These are phyloP conservation scores for Hirsutella minnesotensis DNA, from an alignment of 2,329 filamentous ascomycete species.

Conservation along the genomic window DNA sequence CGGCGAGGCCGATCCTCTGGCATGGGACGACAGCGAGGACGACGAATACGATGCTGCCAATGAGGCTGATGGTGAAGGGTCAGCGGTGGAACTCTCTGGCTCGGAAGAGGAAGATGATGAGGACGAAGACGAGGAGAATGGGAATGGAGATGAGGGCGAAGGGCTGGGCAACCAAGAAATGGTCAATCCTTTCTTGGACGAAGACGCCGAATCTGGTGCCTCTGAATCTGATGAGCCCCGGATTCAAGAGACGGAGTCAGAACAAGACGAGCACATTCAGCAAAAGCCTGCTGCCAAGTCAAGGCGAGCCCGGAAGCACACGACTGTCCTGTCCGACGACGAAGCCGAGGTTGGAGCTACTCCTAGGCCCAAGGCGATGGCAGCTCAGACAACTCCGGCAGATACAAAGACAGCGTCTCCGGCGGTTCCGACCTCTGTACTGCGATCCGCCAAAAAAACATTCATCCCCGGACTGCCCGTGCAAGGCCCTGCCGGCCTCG, in stretches of 20 bases:
- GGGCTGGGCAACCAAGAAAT: too few relatives aligned
- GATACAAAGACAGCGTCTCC: conserved; percentile 34
- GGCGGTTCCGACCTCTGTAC: conserved; percentile 47
- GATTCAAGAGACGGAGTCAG: conserved; percentile 20
- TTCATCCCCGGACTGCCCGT: conserved; percentile 60
- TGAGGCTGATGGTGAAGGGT: conserved; percentile 25
- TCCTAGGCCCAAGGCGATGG: conserved; percentile 31
- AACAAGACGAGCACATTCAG: conserved; percentile 22
- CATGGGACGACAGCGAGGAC: conserved; percentile 45
- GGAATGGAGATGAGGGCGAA: conserved; percentile 25
- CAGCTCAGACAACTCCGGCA: conserved; percentile 28
- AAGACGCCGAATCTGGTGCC: conserved; percentile 24
- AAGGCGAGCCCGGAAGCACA: conserved; percentile 38
- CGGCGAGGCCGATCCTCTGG: conserved; percentile 36
- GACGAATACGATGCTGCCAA: conserved; percentile 33
- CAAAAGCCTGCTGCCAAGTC: conserved; percentile 26
- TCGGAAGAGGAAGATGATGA: conserved; percentile 28
- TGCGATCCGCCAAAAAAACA: conserved; percentile 56
- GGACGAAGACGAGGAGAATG: conserved; percentile 18
- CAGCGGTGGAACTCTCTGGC: conserved; percentile 30
- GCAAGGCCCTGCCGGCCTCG: conserved; percentile 50
- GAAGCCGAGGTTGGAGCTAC: conserved; percentile 34
- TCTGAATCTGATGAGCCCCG: conserved; percentile 15
- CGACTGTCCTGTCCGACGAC: conserved; percentile 50
- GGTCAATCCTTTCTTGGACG: conserved; percentile 23